phyloP scores from a whole-genome alignment of 2,329 filamentous ascomycete species.

The Dryadomyces sulphureus region DNA sequence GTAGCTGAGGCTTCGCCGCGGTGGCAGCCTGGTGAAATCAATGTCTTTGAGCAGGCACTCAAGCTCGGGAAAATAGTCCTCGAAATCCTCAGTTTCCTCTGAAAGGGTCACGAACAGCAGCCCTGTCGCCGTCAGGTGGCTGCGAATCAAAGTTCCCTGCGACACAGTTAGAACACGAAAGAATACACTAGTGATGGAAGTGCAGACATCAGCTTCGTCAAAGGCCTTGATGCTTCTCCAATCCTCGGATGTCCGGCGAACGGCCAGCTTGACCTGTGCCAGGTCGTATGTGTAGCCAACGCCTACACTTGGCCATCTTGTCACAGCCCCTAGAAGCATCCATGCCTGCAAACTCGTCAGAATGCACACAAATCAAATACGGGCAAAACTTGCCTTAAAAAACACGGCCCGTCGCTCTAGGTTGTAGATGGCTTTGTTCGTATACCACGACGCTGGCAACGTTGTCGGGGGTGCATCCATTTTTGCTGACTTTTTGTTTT shows the following conservation, averaged over 20 bases:
- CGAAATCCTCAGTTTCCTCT: background rate
- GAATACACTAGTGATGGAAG: no score
- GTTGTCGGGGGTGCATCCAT: constrained; percentile 1
- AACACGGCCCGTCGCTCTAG: constrained; percentile 4
- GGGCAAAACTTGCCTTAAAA: background rate
- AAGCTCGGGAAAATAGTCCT: constrained; percentile 1
- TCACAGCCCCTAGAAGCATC: constrained; percentile 2
- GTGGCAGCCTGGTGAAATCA: constrained; percentile 1
- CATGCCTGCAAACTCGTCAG: background rate
- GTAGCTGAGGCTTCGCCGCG: background rate
- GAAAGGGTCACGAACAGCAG: constrained; percentile 5
- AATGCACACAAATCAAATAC: background rate
- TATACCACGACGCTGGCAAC: constrained; percentile 4
- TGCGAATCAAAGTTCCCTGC: background rate
- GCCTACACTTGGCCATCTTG: background rate
- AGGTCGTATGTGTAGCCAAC: background rate
- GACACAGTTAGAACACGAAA: no score
- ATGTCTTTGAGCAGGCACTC: background rate
- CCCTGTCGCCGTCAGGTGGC: constrained; percentile 3
- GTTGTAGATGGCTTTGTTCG: background rate
- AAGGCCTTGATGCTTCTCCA: constrained; percentile 1
- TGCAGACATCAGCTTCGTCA: background rate
- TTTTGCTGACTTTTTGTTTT: background rate
- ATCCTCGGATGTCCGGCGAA: background rate
- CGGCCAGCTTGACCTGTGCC: background rate